Base-by-base conservation (phyloP, 768 basidiomycete genomes). In the Tricholoma terreum region DNA sequence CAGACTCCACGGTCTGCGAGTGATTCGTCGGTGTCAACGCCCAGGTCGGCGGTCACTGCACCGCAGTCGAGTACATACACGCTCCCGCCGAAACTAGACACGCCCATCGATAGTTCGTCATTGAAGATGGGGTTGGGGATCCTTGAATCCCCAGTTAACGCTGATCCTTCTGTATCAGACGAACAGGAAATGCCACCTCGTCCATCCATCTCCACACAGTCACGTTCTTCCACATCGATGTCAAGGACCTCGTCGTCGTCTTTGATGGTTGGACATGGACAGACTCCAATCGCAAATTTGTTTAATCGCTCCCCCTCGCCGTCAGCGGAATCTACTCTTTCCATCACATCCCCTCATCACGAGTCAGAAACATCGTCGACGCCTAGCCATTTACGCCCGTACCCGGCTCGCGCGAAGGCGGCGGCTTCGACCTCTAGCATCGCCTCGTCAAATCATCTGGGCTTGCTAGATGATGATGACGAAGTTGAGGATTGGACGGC, bases 401-500 rank as follows among this genome's bases (percentile, higher is more conserved):
- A 61, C 54, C 70, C 60, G 12, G 57, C 57, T 40, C 63, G 65
- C 24, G 54, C 55, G 1, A 64, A 65, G 45, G 60, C 64, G 50
- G 52, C 63, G 6, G 50, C 62, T 4, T 75, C 73, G 24, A 61
- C 68, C 1, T 61, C 61, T 21, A 75, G 77, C 38, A 69, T 68
- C 35, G 64, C 73, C 30, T 76, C 75, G 35, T 79, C 80, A 24
- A 79, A 80, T 57, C 80, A 78, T 62, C 68, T 83, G 36, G 80
- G 79, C 17, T 64, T 82, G 48, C 67, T 78, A 36, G 73, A 76
- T 52, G 76, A 81, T 58, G 75, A 81, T 58, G 79, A 80, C 21
- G 73, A 73, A 36, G 71, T 76, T 57, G 86, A 83, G 50, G 83
- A 89, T 65, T 92, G 90, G 90, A 86, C 86, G 46, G 75, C 79